phyloP scores from a whole-genome alignment of 257 asterid genomes.

The Penstemon newberryi region DNA sequence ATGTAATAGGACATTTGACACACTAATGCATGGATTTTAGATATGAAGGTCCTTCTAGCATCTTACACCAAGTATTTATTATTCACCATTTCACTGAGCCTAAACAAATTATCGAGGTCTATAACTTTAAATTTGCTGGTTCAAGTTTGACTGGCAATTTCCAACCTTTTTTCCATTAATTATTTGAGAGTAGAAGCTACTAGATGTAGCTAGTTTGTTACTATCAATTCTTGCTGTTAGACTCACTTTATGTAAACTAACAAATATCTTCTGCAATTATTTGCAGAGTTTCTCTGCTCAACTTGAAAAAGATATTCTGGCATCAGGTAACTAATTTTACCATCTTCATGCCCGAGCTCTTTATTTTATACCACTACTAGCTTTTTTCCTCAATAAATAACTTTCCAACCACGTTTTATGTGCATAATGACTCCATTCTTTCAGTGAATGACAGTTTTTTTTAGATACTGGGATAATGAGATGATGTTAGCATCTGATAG shows the following conservation, averaged over 20 bases:
- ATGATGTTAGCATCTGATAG: neutral
- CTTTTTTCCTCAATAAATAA: neutral
- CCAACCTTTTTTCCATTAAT: constrained; percentile 16
- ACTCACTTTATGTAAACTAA: constrained; percentile 14
- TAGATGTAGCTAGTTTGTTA: constrained; percentile 3
- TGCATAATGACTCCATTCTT: neutral
- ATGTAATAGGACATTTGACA: constrained; percentile 12
- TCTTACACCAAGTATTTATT: constrained; percentile 10
- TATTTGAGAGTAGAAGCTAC: neutral
- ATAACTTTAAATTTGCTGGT: constrained; percentile 7
- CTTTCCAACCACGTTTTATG: neutral
- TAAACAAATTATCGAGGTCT: constrained; percentile 15
- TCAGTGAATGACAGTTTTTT: neutral
- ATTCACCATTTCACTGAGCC: constrained; percentile 12
- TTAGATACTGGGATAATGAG: constrained; percentile 4
- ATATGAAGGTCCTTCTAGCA: constrained; percentile 20
- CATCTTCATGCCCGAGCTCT: constrained; percentile 15
- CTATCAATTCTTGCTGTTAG: constrained; percentile 17
- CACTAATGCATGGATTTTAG: neutral
- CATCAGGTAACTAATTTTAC: constrained; percentile 63
- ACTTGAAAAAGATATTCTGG: constrained; percentile 83
- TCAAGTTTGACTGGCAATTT: constrained; percentile 26
- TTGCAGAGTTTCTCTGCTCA: constrained; percentile 84
- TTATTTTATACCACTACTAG: constrained; percentile 7
- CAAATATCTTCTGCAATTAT: constrained; percentile 23